These are phyloP conservation scores for Penicillium sp. DNA, from an alignment of 2,329 filamentous ascomycete genomes.

Conservation along the genomic window DNA sequence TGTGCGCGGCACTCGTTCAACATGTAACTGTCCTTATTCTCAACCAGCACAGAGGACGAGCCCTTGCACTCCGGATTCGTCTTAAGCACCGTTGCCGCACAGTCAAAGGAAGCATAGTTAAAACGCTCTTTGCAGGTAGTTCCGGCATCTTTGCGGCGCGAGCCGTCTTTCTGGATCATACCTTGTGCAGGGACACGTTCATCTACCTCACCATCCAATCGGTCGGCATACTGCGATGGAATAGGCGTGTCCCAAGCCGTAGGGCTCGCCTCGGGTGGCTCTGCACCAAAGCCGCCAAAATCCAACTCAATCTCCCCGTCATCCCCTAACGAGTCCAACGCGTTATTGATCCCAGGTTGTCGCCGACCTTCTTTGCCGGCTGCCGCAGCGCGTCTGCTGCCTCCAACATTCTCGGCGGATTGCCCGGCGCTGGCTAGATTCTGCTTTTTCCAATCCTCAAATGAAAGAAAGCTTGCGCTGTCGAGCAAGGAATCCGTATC, in stretches of 20 bases:
- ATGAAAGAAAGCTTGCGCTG: slow-evolving; percentile 83
- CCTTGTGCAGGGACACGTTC: slow-evolving; percentile 39
- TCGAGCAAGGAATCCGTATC: slow-evolving; percentile 64
- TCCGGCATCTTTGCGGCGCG: slow-evolving; percentile 84
- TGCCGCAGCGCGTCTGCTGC: slow-evolving; percentile 47
- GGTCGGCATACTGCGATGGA: slow-evolving; percentile 19
- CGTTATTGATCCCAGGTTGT: slow-evolving; percentile 55
- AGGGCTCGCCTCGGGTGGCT: slow-evolving; percentile 38
- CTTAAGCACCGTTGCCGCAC: slow-evolving; percentile 87
- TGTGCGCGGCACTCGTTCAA: slow-evolving; percentile 78
- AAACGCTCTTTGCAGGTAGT: slow-evolving; percentile 97
- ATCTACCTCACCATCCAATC: slow-evolving; percentile 2
- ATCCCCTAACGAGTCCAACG: slow-evolving; percentile 74
- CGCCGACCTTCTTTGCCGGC: slow-evolving; percentile 49
- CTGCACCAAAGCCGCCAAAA: slow-evolving; percentile 57
- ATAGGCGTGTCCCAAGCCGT: slow-evolving; percentile 28
- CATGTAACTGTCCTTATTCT: slow-evolving; percentile 99
- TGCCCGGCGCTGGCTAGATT: slow-evolving; percentile 83
- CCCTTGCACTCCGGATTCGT: slow-evolving; percentile 82
- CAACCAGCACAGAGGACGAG: slow-evolving; percentile 78
- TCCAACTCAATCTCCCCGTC: slow-evolving; percentile 80
- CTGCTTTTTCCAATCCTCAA: slow-evolving; percentile 96
- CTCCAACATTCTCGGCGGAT: slow-evolving; percentile 62
- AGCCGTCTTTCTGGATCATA: slow-evolving; percentile 49
- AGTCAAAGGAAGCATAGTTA: slow-evolving; percentile 96